These are phyloP conservation scores for Aspergillus ochraceus DNA, from an alignment of 2,329 filamentous ascomycete genomes.

Conservation along the genomic window DNA sequence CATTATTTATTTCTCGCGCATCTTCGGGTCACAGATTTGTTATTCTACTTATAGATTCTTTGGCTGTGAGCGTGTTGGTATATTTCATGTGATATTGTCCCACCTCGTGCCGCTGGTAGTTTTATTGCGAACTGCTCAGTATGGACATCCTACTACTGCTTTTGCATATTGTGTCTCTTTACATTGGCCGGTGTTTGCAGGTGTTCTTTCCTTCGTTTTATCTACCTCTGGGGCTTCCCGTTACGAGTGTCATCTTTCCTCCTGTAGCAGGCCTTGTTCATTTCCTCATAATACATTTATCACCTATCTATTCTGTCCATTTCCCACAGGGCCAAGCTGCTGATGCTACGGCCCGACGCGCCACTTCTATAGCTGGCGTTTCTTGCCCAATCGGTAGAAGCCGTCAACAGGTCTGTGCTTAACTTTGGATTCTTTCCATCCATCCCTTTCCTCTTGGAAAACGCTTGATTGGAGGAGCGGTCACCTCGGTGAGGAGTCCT, in stretches of 20 bases:
- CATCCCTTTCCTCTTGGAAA: background rate
- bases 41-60: conserved; percentile 17
- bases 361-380: too few species aligned
- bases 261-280: background rate
- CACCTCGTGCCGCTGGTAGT: background rate
- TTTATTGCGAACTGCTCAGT: conserved; percentile 1
- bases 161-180: conserved; percentile 13
- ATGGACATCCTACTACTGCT: conserved; percentile 8
- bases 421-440: background rate
- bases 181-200: conserved; percentile 18
- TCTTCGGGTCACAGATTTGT: conserved; percentile 2
- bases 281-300: conserved; percentile 4
- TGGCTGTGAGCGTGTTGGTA: conserved; percentile 15
- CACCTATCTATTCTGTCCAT: background rate
- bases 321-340: background rate
- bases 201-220: background rate
- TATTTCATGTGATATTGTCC: background rate
- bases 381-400: too few species aligned
- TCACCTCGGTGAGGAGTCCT: too few species aligned
- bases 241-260: background rate
- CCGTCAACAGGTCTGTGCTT: background rate
- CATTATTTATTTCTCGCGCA: background rate
- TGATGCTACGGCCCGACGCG: too few species aligned
- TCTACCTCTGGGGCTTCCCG: conserved; percentile 4
- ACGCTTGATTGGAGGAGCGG: conserved; percentile 17